phyloP scores from a whole-genome alignment of 2,329 filamentous ascomycete genomes.

The Colletotrichum brevisporum region DNA sequence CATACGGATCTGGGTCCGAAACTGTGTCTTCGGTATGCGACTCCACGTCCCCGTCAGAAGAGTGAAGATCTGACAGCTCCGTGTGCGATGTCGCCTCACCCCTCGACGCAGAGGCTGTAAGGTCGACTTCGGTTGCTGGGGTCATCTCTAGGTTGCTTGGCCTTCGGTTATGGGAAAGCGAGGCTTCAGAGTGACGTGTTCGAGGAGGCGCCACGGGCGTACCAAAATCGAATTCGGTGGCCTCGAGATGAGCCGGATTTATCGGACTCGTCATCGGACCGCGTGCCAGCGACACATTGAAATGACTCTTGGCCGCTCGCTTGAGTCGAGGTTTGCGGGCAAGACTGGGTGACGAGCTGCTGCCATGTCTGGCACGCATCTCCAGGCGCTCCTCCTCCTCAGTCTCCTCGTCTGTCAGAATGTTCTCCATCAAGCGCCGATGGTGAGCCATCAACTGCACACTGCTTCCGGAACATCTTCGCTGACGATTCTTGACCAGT shows the following conservation, averaged over 20 bases:
- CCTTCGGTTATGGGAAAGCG: slow-evolving; percentile 15
- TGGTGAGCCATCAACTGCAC: slow-evolving; percentile 56
- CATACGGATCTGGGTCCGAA: slow-evolving; percentile 40
- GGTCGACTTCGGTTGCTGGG: slow-evolving; percentile 19
- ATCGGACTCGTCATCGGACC: slow-evolving; percentile 47
- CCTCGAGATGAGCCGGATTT: slow-evolving; percentile 44
- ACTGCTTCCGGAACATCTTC: slow-evolving; percentile 66
- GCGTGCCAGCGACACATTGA: slow-evolving; percentile 42
- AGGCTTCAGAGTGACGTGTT: slow-evolving; percentile 31
- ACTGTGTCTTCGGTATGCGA: slow-evolving; percentile 40
- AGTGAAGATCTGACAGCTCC: slow-evolving; percentile 40
- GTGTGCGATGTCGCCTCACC: slow-evolving; percentile 37
- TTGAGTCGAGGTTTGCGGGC: slow-evolving; percentile 59
- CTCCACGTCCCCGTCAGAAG: slow-evolving; percentile 39
- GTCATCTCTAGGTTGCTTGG: slow-evolving; percentile 24
- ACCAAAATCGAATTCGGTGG: slow-evolving; percentile 43
- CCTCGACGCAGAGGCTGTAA: slow-evolving; percentile 15
- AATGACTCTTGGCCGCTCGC: slow-evolving; percentile 56
- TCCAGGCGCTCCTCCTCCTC: slow-evolving; percentile 61
- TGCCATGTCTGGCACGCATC: slow-evolving; percentile 52
- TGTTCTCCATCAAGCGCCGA: slow-evolving; percentile 54
- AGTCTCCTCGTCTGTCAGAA: slow-evolving; percentile 60
- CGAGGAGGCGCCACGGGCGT: slow-evolving; percentile 35
- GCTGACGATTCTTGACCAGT: slow-evolving; percentile 54
- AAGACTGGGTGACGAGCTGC: slow-evolving; percentile 43